A percentile compares a stretch with the other conserved stretches of the same genome.
Conservation (phyloP, 768 basidiomycete genomes). For the Hortiboletus flavorubellus region DNA sequence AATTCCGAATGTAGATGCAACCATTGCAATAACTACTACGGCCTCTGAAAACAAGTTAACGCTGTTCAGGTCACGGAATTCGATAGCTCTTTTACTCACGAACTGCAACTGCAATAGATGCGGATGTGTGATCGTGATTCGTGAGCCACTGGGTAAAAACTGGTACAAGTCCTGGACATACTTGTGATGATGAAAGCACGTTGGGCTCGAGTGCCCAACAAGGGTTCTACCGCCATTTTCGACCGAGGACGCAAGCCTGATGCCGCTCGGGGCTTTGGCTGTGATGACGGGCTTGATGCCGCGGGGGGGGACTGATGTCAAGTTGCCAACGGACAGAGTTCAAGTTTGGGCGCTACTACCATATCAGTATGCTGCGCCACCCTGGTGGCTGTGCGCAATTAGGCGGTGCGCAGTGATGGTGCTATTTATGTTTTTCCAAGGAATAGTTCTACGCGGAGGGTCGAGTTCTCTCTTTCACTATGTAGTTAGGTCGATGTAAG, state of each 20-base stretch:
- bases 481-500: too few relatives aligned
- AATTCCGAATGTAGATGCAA: conserved; percentile 64
- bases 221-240: conserved; percentile 66
- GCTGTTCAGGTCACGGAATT: background rate
- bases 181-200: conserved; percentile 68
- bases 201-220: conserved; percentile 72
- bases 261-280: conserved; percentile 5
- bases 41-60: conserved; percentile 51
- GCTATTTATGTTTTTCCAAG: too few relatives aligned
- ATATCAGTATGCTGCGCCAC: background rate
- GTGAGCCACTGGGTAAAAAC: conserved; percentile 2
- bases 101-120: conserved; percentile 42
- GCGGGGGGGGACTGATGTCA: background rate
- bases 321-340: background rate
- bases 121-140: conserved; percentile 3
- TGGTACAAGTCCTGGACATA: conserved; percentile 33
- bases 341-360: background rate
- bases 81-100: conserved; percentile 46
- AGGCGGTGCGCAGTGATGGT: background rate
- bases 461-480: too few relatives aligned
- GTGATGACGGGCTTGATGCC: conserved; percentile 7
- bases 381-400: conserved; percentile 18
- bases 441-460: too few relatives aligned
- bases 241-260: conserved; percentile 14
- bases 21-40: conserved; percentile 69